A percentile compares a stretch with the other conserved stretches of the same genome.
These are phyloP conservation scores for Hypoxylon sp. DNA, from an alignment of 2,329 filamentous ascomycete genomes.

Conservation along the genomic window DNA sequence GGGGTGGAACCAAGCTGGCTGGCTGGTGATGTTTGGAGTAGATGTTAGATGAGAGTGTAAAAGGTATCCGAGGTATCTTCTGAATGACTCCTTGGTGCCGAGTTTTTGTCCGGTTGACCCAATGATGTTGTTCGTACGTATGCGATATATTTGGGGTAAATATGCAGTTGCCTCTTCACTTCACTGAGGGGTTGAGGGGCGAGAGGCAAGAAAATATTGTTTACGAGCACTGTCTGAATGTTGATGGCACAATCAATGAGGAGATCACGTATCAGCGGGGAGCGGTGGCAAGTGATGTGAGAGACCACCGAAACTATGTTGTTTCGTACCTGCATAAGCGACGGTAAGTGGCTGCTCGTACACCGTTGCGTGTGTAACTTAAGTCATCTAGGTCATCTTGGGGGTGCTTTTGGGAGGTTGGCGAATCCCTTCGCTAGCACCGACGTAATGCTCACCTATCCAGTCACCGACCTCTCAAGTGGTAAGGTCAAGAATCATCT, in stretches of 20 bases:
- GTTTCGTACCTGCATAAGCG: constrained; percentile 19
- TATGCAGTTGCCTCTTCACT: constrained; percentile 19
- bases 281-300: constrained; percentile 3
- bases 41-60: constrained; percentile 7
- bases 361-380: constrained; percentile 5
- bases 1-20: constrained; percentile 28
- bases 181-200: constrained; percentile 12
- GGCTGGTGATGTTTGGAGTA: constrained; percentile 21
- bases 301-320: constrained; percentile 11
- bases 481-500: constrained; percentile 8
- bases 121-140: constrained; percentile 15
- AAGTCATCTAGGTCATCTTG: constrained; percentile 10
- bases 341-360: constrained; percentile 8
- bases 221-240: constrained; percentile 8
- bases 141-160: constrained; percentile 18
- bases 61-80: constrained; percentile 8
- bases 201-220: not conserved
- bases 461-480: constrained; percentile 5
- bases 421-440: constrained; percentile 10
- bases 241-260: constrained; percentile 26
- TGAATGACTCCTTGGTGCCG: constrained; percentile 33
- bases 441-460: constrained; percentile 7
- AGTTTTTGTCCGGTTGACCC: constrained; percentile 7
- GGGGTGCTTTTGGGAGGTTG: constrained; percentile 6
- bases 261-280: constrained; percentile 16